Conservation (phyloP, 495 filamentous ascomycete genomes). For the Aspergillus campestris region DNA sequence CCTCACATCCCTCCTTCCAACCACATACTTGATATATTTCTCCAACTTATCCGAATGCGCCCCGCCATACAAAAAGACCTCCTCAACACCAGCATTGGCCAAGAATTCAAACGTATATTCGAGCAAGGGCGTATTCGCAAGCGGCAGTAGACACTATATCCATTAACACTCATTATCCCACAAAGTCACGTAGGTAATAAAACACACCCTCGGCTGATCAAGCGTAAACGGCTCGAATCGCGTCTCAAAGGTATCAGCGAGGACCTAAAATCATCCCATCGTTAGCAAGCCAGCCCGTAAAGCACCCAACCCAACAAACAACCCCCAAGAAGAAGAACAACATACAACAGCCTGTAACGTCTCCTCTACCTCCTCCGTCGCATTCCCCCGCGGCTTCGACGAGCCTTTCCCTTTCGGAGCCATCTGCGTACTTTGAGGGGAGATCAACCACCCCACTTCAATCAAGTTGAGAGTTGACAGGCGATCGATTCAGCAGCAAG, state of each 20-base stretch:
- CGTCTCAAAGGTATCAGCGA: constrained; percentile 91
- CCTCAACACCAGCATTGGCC: constrained; percentile 83
- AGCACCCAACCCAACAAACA: background rate
- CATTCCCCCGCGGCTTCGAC: constrained; percentile 51
- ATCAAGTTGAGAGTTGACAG: background rate
- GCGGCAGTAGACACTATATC: constrained; percentile 76
- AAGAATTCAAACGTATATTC: constrained; percentile 98
- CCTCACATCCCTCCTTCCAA: background rate
- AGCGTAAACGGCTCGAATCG: constrained; percentile 83
- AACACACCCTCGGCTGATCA: constrained; percentile 75
- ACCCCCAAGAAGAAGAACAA: constrained; percentile 3
- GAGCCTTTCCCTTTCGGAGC: constrained; percentile 52
- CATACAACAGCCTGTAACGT: constrained; percentile 82
- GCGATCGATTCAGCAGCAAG: too few species aligned
- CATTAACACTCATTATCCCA: background rate
- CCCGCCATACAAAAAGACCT: constrained; percentile 86
- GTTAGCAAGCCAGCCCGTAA: constrained; percentile 13
- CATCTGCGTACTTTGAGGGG: constrained; percentile 17
- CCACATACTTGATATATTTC: constrained; percentile 60
- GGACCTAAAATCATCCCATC: constrained; percentile 40
- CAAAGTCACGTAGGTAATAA: background rate
- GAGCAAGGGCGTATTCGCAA: constrained; percentile 90
- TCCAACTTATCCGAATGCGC: constrained; percentile 87
- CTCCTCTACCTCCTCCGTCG: constrained; percentile 66
- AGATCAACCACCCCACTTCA: background rate